Percentiles rank a stretch among this genome's conserved stretches.
These are phyloP conservation scores for Ceratocystis papillata DNA, from an alignment of 2,329 filamentous ascomycete species.

Conservation along the genomic window DNA sequence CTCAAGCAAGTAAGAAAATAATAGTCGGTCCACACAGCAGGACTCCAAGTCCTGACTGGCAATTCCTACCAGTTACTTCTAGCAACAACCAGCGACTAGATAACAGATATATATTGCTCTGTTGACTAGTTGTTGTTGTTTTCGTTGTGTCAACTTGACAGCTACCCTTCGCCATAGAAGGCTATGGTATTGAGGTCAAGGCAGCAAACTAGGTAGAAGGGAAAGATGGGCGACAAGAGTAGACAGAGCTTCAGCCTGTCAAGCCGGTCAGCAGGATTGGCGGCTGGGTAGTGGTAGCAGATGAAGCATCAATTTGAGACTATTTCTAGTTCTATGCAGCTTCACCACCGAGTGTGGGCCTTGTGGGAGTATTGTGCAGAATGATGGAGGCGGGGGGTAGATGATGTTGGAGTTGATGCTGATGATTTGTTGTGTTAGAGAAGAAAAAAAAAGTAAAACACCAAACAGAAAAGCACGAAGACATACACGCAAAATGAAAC, in stretches of 20 bases:
- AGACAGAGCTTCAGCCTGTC: background rate
- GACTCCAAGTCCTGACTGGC: background rate
- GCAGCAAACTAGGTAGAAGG: background rate
- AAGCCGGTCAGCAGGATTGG: background rate
- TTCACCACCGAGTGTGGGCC: background rate
- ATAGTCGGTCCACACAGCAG: background rate
- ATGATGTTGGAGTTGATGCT: background rate
- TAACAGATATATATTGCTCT: background rate
- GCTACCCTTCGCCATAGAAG: background rate
- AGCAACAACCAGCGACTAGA: background rate
- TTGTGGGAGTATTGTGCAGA: background rate
- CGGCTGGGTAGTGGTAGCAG: background rate
- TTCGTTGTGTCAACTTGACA: background rate
- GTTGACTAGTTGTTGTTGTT: background rate
- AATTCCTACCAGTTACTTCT: background rate
- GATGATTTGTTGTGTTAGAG: background rate
- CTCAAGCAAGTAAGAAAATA: background rate
- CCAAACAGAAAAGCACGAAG: background rate
- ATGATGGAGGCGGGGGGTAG: background rate
- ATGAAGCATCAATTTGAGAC: background rate
- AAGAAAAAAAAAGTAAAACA: background rate
- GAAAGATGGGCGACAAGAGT: background rate
- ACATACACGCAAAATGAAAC: background rate
- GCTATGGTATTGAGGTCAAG: background rate
- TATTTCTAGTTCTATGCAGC: background rate